Evolutionary conservation across 805 yeast genomes (phyloP).

Genomic region (Yamadazyma tumulicola): DNA sequence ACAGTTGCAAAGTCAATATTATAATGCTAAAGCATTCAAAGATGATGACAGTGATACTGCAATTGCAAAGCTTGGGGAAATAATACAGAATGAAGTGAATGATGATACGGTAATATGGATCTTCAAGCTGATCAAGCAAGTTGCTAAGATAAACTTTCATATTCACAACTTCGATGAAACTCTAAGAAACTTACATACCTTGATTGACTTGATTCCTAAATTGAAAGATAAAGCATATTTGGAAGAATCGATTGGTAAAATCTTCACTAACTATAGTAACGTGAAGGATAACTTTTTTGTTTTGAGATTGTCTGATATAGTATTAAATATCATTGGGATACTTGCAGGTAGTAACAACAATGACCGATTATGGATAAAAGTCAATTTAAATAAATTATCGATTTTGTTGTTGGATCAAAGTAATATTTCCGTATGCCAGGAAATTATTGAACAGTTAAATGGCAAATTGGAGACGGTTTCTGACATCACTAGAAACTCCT

Average conservation of each 20-base stretch:
- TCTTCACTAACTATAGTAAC: constrained; percentile 30
- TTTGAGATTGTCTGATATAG: constrained; percentile 26
- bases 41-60: constrained; percentile 29
- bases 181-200: constrained; percentile 14
- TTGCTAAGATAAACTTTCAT: constrained; percentile 32
- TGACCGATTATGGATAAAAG: constrained; percentile 46
- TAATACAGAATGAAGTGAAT: constrained; percentile 11
- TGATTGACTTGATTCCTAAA: constrained; percentile 21
- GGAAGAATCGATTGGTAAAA: constrained; percentile 37
- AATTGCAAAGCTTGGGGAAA: constrained; percentile 17
- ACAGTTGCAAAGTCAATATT: constrained; percentile 29
- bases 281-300: constrained; percentile 26
- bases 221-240: constrained; percentile 31
- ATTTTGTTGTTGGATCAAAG: constrained; percentile 29
- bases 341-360: constrained; percentile 18
- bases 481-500: constrained; percentile 45
- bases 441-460: constrained; percentile 36
- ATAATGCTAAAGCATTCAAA: constrained; percentile 36
- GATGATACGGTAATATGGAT: constrained; percentile 27
- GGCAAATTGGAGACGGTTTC: constrained; percentile 31
- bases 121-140: constrained; percentile 40
- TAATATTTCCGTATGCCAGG: constrained; percentile 29
- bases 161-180: constrained; percentile 20
- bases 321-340: constrained; percentile 21
- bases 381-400: constrained; percentile 44